Evolutionary conservation across 345 rosid species (phyloP), one percentile per base, ranked within the genome.

Genomic region (Hibiscus trionum): DNA sequence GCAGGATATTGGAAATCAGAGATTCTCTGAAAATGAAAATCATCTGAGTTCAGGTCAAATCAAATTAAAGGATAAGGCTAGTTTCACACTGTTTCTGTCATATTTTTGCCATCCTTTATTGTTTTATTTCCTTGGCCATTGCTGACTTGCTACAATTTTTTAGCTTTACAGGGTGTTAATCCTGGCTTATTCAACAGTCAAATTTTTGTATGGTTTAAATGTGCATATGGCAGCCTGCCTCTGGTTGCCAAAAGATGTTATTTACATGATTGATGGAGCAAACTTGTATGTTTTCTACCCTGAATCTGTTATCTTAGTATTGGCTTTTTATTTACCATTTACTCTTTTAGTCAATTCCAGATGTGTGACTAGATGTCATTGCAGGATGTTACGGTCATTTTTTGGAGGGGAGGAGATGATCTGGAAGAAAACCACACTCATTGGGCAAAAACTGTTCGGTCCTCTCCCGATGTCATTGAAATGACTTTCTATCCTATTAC

Each of bases 391-490:
- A 90, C 89, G 10, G 88, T 88, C 62, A 90, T 88, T 80, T 88
- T 86, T 62, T 78, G 96, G 68, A 81, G 92, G 80, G 96, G 96
- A 69, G 96, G 96, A 70, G 92, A 90, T 77, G 92, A 90, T 80
- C 73, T 90, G 66, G 96, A 88, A 50, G 89, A 88, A 76, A 88
- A 75, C 79, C 89, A 86, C 68, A 63, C 33, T 35, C 86, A 63
- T 46, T 90, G 96, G 92, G 88, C 80, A 66, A 78, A 69, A 64
- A 90, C 92, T 8, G 96, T 90, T 60, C 75, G 42, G 42, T 81
- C 85, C 35, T 86, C 89, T 64, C 96, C 96, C 0, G 92, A 90
- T 74, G 82, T 90, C 67, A 85, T 90, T 68, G 86, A 82, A 66
- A 90, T 90, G 96, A 80, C 90, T 70, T 90, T 90, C 80, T 46